These are phyloP conservation scores for Camellia granthamiana DNA, from an alignment of 148 eudicot genomes.

Conservation along the genomic window DNA sequence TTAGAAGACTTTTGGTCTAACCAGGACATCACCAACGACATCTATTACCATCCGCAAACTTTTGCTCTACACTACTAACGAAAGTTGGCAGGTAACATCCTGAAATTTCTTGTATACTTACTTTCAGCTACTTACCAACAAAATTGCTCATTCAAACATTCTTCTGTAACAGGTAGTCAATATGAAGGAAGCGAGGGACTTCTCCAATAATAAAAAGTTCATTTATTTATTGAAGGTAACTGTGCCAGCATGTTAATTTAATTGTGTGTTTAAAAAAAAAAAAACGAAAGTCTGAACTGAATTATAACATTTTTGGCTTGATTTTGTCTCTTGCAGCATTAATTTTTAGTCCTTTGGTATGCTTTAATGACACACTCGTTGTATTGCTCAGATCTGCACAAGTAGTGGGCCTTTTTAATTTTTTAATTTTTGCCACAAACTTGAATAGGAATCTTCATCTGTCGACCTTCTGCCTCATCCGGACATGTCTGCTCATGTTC, in stretches of 20 bases:
- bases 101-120: not conserved
- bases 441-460: constrained; percentile 89
- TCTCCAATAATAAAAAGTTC: constrained; percentile 68
- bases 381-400: not conserved
- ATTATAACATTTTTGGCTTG: not conserved
- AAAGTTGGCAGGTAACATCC: constrained; percentile 72
- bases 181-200: constrained; percentile 94
- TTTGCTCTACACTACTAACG: constrained; percentile 82
- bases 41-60: constrained; percentile 87
- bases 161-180: constrained; percentile 64
- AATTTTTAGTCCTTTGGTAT: constrained; percentile 8
- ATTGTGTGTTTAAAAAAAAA: too few species aligned
- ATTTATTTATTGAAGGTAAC: constrained; percentile 92
- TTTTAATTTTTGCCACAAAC: constrained; percentile 57
- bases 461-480: constrained; percentile 98
- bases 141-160: constrained; percentile 19
- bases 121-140: constrained; percentile 4
- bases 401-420: constrained; percentile 3
- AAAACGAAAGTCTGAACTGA: not conserved
- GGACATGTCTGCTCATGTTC: constrained; percentile 82
- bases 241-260: not conserved
- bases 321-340: not conserved
- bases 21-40: constrained; percentile 96
- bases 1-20: constrained; percentile 7
- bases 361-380: not conserved